Conservation (phyloP, 257 asterid genomes). For the Forsythia suspensa region DNA sequence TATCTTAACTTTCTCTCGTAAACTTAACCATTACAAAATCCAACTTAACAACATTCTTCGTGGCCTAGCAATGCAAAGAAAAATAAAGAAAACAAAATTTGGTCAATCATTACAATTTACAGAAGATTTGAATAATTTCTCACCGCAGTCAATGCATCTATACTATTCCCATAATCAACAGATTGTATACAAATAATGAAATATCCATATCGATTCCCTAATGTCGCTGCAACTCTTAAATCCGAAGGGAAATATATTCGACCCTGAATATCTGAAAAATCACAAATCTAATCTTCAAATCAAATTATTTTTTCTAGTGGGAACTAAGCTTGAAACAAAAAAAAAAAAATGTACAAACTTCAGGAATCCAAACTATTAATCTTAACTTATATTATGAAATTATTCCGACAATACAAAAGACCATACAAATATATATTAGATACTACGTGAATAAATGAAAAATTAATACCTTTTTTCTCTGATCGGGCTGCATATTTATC, state of each 20-base stretch:
- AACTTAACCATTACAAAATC: neutral
- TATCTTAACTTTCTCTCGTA: neutral
- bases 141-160: neutral
- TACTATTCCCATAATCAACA: too few relatives aligned
- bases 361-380: constrained; percentile 8
- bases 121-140: neutral
- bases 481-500: constrained; percentile 77
- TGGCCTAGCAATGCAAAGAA: neutral
- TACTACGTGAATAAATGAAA: constrained; percentile 1
- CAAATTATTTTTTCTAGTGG: neutral
- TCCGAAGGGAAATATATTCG: neutral
- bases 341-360: neutral
- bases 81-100: neutral
- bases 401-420: constrained; percentile 5
- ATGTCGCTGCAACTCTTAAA: constrained; percentile 13
- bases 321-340: constrained; percentile 5
- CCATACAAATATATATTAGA: neutral
- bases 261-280: constrained; percentile 13
- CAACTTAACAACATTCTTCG: too few relatives aligned
- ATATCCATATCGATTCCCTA: neutral
- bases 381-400: constrained; percentile 25
- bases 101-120: neutral
- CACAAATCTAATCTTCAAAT: constrained; percentile 8
- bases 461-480: constrained; percentile 64
- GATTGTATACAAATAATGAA: too few relatives aligned